Evolutionary conservation across 2,329 filamentous ascomycete genomes (phyloP).

Genomic region (Dactylellina haptotyla): DNA sequence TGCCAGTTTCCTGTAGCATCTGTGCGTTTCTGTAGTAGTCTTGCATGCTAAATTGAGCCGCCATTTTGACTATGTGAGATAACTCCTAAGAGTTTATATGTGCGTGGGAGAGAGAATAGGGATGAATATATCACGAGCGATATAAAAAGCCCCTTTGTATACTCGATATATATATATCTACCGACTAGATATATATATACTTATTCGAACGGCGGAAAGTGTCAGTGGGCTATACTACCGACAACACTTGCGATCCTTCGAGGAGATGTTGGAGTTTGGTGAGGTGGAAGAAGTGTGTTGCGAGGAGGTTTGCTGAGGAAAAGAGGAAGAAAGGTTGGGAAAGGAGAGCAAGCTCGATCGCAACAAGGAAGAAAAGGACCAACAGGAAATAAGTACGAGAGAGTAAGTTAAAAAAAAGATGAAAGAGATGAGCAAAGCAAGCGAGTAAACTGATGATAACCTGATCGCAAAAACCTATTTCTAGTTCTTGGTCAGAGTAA

Average conservation of each 20-base stretch:
- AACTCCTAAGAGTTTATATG: conserved; percentile 21
- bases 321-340: conserved; percentile 47
- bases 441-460: conserved; percentile 52
- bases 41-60: conserved; percentile 50
- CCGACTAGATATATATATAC: conserved; percentile 9
- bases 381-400: conserved; percentile 17
- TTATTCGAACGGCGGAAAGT: conserved; percentile 5
- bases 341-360: conserved; percentile 35
- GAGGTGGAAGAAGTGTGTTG: conserved; percentile 34
- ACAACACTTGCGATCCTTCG: conserved; percentile 45
- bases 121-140: conserved; percentile 13
- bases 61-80: conserved; percentile 32
- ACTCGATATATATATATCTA: conserved; percentile 53
- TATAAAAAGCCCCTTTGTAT: conserved; percentile 2
- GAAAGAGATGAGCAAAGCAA: conserved; percentile 39
- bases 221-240: conserved; percentile 11
- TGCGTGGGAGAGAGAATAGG: not conserved
- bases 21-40: conserved; percentile 52
- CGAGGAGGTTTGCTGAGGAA: conserved; percentile 50
- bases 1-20: conserved; percentile 51
- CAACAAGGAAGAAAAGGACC: conserved; percentile 16
- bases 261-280: conserved; percentile 54
- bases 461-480: conserved; percentile 52
- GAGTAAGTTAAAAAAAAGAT: conserved; percentile 18
- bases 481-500: conserved; percentile 30